Evolutionary conservation across 208 protist species (phyloP), one percentile per base, ranked within the genome.

Genomic region (Blechomonas ayalai): DNA sequence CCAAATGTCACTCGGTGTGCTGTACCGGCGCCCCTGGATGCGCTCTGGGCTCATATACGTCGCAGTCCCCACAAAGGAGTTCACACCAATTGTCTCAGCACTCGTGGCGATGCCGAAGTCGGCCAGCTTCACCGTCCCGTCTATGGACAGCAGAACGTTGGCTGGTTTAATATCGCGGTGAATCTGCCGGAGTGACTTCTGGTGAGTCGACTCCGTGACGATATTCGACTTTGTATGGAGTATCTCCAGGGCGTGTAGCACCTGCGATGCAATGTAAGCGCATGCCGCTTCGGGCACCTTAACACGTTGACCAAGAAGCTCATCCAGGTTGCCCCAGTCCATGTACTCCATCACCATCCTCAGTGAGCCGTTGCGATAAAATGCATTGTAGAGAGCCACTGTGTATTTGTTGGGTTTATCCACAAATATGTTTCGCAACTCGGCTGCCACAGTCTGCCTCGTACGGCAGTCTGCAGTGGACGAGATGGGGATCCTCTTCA

Each of bases 1-100:
- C 82, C 85, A 94, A 18, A 94, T 85, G 44, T 94, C 85, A 46
- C 76, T 88, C 12, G 81, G 73, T 12, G 77, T 85, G 59, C 70
- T 85, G 44, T 84, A 82, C 10, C 60, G 67, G 8, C 60, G 77
- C 15, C 85, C 85, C 29, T 76, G 79, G 48, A 86, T 87, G 41
- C 79, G 73, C 56, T 94, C 82, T 13, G 85, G 85, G 28, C 75
- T 84, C 85, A 94, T 94, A 59, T 89, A 94, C 9, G 74, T 82
- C 3, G 76, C 70, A 16, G 85, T 94, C 18, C 85, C 85, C 1
- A 89, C 75, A 61, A 94, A 96, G 13, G 81, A 91, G 51, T 74
- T 82, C 23, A 79, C 82, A 33, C 72, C 70, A 35, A 90, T 85
- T 10, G 77, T 92, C 25, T 92, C 82, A 0, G 89, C 62, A 43